Conservation (phyloP, 164 flowering plant genomes). For the Saururus chinensis region DNA sequence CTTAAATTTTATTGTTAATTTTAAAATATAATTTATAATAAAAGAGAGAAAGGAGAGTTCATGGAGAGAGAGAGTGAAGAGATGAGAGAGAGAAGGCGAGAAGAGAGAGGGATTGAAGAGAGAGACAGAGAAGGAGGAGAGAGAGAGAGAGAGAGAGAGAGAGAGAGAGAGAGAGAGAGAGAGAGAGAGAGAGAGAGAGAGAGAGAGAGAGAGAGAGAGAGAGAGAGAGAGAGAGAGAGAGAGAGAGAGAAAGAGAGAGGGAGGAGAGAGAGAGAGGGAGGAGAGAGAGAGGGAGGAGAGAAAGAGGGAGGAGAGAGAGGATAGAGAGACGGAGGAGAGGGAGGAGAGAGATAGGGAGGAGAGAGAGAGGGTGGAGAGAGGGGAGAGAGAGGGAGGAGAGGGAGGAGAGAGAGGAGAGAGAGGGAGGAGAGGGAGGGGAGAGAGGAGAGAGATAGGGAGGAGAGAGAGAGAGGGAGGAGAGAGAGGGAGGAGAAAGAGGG, state of each 20-base stretch:
- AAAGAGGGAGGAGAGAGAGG: not conserved
- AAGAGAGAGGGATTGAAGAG: too few species aligned
- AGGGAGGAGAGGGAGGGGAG: not conserved
- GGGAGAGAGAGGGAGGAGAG: not conserved
- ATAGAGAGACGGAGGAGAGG: not conserved
- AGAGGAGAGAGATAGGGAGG: not conserved
- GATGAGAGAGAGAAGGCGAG: too few species aligned
- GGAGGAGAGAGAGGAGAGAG: not conserved
- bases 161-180: not conserved
- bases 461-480: slow-evolving; percentile 1
- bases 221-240: not conserved
- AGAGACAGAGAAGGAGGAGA: not conserved
- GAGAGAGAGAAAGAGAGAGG: not conserved
- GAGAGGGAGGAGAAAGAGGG: too few species aligned
- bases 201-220: not conserved
- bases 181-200: not conserved
- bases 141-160: not conserved
- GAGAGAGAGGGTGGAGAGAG: too few species aligned
- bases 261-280: not conserved
- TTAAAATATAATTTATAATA: too few species aligned
- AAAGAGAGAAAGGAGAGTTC: not conserved
- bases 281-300: not conserved
- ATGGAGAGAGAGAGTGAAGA: too few species aligned
- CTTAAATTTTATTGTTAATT: too few species aligned
- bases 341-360: not conserved